Evolutionary conservation across 1,139 yeast genomes (phyloP).

Genomic region (Lodderomyces jiufengensis): DNA sequence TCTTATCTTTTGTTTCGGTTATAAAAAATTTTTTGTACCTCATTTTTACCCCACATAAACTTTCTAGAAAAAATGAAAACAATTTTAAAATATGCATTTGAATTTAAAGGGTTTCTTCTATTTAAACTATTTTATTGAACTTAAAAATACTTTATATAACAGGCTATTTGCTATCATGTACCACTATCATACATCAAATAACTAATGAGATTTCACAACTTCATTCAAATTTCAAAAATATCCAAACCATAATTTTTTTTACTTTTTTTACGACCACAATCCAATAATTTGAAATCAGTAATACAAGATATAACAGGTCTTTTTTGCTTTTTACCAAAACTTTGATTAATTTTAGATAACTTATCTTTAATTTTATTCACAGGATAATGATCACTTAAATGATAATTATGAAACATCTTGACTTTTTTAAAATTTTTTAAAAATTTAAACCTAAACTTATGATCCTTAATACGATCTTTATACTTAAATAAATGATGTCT

Average conservation of each 20-base stretch:
- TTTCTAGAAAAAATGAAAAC: not conserved
- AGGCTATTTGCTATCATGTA: too few relatives aligned
- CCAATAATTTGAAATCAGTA: constrained; percentile 11
- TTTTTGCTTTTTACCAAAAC: constrained; percentile 1
- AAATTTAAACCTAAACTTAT: constrained; percentile 4
- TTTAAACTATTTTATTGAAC: too few relatives aligned
- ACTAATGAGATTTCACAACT: too few relatives aligned
- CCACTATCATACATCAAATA: not conserved
- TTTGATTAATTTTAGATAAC: not conserved
- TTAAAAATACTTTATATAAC: too few relatives aligned
- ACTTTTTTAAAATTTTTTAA: constrained; percentile 8
- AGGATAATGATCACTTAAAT: too few relatives aligned
- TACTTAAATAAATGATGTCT: too few relatives aligned
- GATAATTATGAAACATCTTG: constrained; percentile 5
- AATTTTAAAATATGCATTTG: not conserved
- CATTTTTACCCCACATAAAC: constrained; percentile 5
- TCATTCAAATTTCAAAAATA: constrained; percentile 1
- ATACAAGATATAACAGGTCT: constrained; percentile 13
- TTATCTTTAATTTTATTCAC: constrained; percentile 1
- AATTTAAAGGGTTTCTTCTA: not conserved
- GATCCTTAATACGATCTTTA: not conserved
- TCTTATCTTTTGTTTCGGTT: not conserved
- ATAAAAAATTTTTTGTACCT: constrained; percentile 1
- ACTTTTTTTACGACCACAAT: constrained; percentile 10
- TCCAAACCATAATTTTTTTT: constrained; percentile 5